Evolutionary conservation across 163 green algal genomes (phyloP), one percentile per base, ranked within the genome.

Genomic region (Chlorella variabilis): DNA sequence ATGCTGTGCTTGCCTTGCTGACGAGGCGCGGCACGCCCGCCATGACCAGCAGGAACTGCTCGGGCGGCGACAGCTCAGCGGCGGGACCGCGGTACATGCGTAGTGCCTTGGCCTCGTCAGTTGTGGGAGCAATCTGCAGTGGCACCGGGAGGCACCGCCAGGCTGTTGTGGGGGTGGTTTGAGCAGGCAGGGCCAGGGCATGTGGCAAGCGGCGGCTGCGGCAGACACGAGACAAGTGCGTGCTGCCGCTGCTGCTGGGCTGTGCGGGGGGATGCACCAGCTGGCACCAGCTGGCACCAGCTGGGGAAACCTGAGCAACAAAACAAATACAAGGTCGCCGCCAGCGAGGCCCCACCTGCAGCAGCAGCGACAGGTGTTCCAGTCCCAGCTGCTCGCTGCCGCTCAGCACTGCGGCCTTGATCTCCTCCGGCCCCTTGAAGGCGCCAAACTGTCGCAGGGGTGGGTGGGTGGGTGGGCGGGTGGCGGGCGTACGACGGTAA

Each of bases 21-120:
- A 80, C 76, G 5, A 94, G 85, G 49, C 91, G 88, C 25, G 91
- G 90, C 25, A 95, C 79, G 31, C 33, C 68, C 18, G 84, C 70
- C 85, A 95, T 89, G 33, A 74, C 65, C 23, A 78, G 63, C 62
- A 94, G 78, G 75, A 95, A 95, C 48, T 87, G 82, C 82, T 95
- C 91, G 20, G 91, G 90, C 7, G 87, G 74, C 1, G 83, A 89
- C 62, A 95, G 86, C n/a, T 90, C 86, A 18, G 65, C 54, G 20
- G 62, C 49, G 3, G 56, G 45, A 2, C 86, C 87, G 18, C 49
- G 39, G 63, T 86, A 93, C 20, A 38, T 49, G 33, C 67, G 70
- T 25, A 93, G 79, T 11, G 79, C 69, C 69, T 85, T 84, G 18
- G 82, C 36, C 78, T 94, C 91, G 58, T 93, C 89, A 18, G 87